A percentile compares a stretch with the other conserved stretches of the same genome.
These are phyloP conservation scores for Leucocoprinus leucothites DNA, from an alignment of 768 basidiomycete species.

Conservation along the genomic window DNA sequence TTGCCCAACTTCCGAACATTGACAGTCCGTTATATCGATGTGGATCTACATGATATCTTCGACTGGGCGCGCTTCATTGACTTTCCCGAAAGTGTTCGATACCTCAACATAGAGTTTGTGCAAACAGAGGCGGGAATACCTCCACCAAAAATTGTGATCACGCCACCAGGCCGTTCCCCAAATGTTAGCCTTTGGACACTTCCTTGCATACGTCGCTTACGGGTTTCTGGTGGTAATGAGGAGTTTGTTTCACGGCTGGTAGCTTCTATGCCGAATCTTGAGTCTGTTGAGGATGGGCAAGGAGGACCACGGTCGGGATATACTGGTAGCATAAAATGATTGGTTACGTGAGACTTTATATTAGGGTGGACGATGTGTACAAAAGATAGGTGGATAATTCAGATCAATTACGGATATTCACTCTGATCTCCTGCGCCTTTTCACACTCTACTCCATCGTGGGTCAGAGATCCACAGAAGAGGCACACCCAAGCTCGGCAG, in stretches of 20 bases:
- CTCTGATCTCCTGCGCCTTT: conserved; percentile 8
- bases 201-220: conserved; percentile 8
- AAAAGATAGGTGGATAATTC: not conserved
- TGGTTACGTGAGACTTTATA: not conserved
- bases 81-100: conserved; percentile 18
- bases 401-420: not conserved
- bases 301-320: not conserved
- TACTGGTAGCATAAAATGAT: not conserved
- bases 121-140: not conserved
- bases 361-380: not conserved
- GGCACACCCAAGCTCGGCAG: conserved; percentile 25
- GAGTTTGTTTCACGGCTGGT: conserved; percentile 5
- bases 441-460: conserved; percentile 25
- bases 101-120: conserved; percentile 17
- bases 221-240: conserved; percentile 10
- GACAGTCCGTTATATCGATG: conserved; percentile 18
- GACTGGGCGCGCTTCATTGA: conserved; percentile 17
- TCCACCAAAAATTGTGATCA: conserved; percentile 4
- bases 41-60: conserved; percentile 20
- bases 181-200: conserved; percentile 1
- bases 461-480: conserved; percentile 23
- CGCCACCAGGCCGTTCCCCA: not conserved
- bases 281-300: not conserved
- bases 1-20: conserved; percentile 21
- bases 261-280: not conserved